Conservation (phyloP, 2,329 filamentous ascomycete genomes). For the Leptographium lundbergii region DNA sequence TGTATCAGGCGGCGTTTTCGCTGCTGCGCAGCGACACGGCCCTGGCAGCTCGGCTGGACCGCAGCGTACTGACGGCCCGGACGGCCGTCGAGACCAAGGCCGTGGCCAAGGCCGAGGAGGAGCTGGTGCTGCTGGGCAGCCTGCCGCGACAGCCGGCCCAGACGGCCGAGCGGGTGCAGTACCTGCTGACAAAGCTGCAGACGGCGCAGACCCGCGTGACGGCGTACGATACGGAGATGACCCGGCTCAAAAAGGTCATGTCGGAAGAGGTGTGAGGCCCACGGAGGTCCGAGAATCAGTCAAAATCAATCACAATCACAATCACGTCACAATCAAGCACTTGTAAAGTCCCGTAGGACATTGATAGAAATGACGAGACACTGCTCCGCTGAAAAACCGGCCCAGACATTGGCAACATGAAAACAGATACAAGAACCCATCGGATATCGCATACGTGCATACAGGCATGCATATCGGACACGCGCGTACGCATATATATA, state of each 20-base stretch:
- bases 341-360: background rate
- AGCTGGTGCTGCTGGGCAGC: constrained; percentile 57
- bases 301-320: background rate
- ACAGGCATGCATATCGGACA: too few relatives aligned
- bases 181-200: constrained; percentile 61
- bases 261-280: constrained; percentile 17
- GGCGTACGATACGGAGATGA: constrained; percentile 61
- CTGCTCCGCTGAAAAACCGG: background rate
- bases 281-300: too few relatives aligned
- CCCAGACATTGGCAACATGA: background rate
- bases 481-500: too few relatives aligned
- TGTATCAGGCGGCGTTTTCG: constrained; percentile 75
- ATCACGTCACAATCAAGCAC: background rate
- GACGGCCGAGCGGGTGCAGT: constrained; percentile 52
- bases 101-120: constrained; percentile 68
- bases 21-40: constrained; percentile 59
- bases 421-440: background rate
- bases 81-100: constrained; percentile 58
- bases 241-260: constrained; percentile 57
- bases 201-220: constrained; percentile 64
- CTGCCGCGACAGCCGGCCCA: constrained; percentile 60
- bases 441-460: background rate
- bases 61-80: constrained; percentile 56
- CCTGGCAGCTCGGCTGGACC: constrained; percentile 59
- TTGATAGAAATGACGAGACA: background rate